phyloP scores from a whole-genome alignment of 73 alveolate species.

The Durusdinium trenchii region DNA sequence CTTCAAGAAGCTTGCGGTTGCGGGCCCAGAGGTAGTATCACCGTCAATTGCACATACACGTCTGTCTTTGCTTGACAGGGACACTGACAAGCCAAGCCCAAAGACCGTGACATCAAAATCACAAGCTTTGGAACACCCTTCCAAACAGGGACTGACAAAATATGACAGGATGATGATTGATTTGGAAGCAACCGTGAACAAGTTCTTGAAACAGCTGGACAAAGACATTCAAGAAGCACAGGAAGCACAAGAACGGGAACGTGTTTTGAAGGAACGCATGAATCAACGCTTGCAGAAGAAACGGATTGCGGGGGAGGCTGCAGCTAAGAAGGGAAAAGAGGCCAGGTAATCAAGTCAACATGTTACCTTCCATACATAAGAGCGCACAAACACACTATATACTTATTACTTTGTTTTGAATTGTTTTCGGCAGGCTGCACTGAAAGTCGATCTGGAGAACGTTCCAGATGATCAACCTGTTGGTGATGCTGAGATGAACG shows the following conservation, averaged over 20 bases:
- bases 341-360: neutral
- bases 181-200: neutral
- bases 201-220: neutral
- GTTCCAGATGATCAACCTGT: neutral
- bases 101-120: neutral
- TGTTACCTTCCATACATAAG: neutral
- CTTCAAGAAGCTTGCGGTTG: constrained; percentile 10
- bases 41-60: neutral
- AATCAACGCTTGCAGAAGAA: neutral
- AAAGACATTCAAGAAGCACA: neutral
- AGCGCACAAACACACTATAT: neutral
- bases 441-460: neutral
- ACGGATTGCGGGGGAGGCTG: neutral
- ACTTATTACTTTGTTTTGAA: no score
- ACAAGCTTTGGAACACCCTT: neutral
- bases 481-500: neutral
- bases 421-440: neutral
- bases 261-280: neutral
- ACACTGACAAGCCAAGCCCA: neutral
- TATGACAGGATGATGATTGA: constrained; percentile 10
- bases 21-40: neutral
- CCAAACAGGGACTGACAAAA: neutral
- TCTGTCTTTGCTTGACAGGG: neutral
- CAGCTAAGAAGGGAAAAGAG: neutral
- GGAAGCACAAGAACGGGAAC: neutral